Evolutionary conservation across 352 stramenopile species (phyloP).

Genomic region (Nothophytophthora sp.): DNA sequence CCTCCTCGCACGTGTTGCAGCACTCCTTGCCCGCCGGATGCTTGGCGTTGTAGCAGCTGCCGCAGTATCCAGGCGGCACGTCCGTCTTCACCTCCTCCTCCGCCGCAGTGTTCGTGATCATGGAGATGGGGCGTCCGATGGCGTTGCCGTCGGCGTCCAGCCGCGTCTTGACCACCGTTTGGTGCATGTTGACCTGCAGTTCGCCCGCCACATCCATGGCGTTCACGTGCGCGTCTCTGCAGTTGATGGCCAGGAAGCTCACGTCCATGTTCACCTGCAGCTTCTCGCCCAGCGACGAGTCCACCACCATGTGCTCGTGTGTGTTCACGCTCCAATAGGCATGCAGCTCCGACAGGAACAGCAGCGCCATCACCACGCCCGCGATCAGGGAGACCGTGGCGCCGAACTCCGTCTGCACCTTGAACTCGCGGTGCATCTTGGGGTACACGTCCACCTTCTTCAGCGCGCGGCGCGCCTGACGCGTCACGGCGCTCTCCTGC

Average conservation of each 20-base stretch:
- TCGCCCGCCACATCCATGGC: conserved; percentile 99
- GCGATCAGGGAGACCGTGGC: conserved; percentile 44
- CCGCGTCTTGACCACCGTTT: conserved; percentile 94
- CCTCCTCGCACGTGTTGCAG: conserved; percentile 84
- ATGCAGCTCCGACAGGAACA: conserved; percentile 77
- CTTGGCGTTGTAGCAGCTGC: conserved; percentile 93
- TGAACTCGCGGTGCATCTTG: conserved; percentile 96
- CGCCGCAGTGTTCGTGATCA: conserved; percentile 23
- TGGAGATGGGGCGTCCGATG: conserved; percentile 59
- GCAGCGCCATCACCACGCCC: conserved; percentile 15
- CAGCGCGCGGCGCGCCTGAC: conserved; percentile 58
- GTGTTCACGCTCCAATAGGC: conserved; percentile 80
- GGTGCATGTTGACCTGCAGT: conserved; percentile 96
- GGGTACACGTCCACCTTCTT: conserved; percentile 93
- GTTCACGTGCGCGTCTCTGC: conserved; percentile 97
- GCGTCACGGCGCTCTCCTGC: conserved; percentile 37
- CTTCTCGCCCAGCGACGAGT: conserved; percentile 94
- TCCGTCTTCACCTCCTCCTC: conserved; percentile 40
- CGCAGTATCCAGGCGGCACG: conserved; percentile 91
- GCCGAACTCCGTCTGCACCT: conserved; percentile 94
- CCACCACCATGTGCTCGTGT: conserved; percentile 95
- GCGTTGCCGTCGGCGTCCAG: conserved; percentile 73
- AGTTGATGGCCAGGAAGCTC: conserved; percentile 97
- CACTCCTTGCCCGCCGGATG: conserved; percentile 71
- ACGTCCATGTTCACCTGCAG: conserved; percentile 98